These are phyloP conservation scores for Colletotrichum gloeosporioides DNA, from an alignment of 2,329 filamentous ascomycete genomes.

Conservation along the genomic window DNA sequence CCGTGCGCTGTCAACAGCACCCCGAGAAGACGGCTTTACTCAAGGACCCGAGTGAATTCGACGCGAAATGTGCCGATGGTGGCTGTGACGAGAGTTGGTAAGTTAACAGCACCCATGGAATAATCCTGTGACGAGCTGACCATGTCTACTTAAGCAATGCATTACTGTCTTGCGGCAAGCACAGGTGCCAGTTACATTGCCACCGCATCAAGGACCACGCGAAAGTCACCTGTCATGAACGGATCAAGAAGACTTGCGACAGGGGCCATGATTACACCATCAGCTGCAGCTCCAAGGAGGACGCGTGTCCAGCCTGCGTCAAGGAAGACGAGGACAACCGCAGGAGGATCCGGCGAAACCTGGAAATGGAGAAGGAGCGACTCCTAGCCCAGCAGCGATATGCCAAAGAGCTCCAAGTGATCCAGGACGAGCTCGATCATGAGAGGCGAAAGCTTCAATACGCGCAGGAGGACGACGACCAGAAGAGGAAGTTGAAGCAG, in stretches of 20 bases:
- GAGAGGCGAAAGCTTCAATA: conserved; percentile 48
- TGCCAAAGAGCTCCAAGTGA: conserved; percentile 44
- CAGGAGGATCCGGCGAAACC: conserved; percentile 48
- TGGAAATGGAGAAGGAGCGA: conserved; percentile 56
- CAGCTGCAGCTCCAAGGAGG: conserved; percentile 46
- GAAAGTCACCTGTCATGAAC: conserved; percentile 39
- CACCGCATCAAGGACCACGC: conserved; percentile 67
- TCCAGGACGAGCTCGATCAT: conserved; percentile 62
- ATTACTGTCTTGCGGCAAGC: conserved; percentile 53
- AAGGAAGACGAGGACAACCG: conserved; percentile 51
- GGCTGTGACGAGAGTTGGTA: too few species aligned
- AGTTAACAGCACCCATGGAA: too few species aligned
- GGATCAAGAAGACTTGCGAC: conserved; percentile 51
- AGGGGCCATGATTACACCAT: conserved; percentile 54
- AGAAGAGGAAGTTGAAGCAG: conserved; percentile 48
- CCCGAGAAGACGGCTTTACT: too few species aligned
- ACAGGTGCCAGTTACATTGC: conserved; percentile 65
- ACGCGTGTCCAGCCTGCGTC: conserved; percentile 57
- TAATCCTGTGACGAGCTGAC: not conserved
- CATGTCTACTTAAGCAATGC: not conserved
- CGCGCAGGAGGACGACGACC: conserved; percentile 46
- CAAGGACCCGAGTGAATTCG: too few species aligned
- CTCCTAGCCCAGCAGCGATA: conserved; percentile 50
- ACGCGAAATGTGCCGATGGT: too few species aligned
- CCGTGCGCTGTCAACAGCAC: too few species aligned